Conservation (phyloP, 2,329 filamentous ascomycete genomes). For the Chaetothyriales sp. region DNA sequence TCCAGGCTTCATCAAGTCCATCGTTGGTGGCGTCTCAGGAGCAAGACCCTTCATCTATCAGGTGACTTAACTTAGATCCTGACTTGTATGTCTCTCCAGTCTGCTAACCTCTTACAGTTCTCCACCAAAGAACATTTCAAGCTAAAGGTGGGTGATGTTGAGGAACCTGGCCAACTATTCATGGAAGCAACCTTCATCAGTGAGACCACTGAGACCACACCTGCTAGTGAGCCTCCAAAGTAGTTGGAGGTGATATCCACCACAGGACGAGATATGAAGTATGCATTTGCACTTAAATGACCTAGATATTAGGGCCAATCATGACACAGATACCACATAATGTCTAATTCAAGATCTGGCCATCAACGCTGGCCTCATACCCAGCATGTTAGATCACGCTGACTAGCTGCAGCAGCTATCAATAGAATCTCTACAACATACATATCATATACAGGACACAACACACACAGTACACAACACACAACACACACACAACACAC, state of each 20-base stretch:
- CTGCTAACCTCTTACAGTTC: conserved; percentile 40
- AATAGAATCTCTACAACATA: not conserved
- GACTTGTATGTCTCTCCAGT: not conserved
- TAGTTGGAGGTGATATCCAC: not conserved
- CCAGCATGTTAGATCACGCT: not conserved
- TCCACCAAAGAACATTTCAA: conserved; percentile 48
- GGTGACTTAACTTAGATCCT: conserved; percentile 34
- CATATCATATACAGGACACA: too few species aligned
- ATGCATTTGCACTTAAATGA: not conserved
- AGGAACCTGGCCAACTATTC: conserved; percentile 66
- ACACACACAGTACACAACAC: too few species aligned
- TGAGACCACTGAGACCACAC: not conserved
- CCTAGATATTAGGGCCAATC: not conserved
- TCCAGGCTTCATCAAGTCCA: conserved; percentile 85
- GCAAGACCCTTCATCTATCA: conserved; percentile 98
- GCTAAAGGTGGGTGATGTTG: conserved; percentile 63
- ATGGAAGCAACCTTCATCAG: conserved; percentile 95
- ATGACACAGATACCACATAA: not conserved
- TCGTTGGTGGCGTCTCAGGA: conserved; percentile 74
- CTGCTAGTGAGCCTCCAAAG: not conserved
- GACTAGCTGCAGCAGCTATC: not conserved
- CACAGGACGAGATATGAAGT: not conserved
- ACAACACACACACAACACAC: too few species aligned
- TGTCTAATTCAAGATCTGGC: not conserved
- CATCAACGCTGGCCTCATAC: not conserved